These are phyloP conservation scores for Triticum dicoccoides DNA, from an alignment of 176 grass and related monocot species.

Conservation along the genomic window DNA sequence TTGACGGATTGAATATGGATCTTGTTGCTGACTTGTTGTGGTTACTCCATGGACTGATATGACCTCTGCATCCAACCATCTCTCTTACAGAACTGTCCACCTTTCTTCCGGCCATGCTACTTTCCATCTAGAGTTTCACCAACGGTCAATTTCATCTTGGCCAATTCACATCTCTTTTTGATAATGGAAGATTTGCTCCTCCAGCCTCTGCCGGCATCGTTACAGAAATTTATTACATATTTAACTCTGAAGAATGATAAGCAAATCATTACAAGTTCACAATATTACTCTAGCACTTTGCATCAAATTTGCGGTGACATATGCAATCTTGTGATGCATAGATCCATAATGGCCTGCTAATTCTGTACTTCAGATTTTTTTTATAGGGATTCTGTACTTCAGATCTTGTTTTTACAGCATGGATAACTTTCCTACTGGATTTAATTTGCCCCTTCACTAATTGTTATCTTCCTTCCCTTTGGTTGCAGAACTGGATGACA, in stretches of 20 bases:
- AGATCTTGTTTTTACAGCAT: background rate
- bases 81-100: background rate
- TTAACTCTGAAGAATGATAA: background rate
- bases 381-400: background rate
- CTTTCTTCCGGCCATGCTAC: background rate
- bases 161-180: background rate
- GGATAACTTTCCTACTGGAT: background rate
- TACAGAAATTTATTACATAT: background rate
- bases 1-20: background rate
- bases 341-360: background rate
- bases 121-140: background rate
- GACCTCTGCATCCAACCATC: background rate
- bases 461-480: background rate
- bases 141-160: background rate
- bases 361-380: background rate
- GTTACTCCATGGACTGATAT: background rate
- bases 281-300: background rate
- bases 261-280: background rate
- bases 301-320: background rate
- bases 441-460: background rate
- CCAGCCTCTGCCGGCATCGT: background rate
- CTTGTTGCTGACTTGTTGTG: background rate
- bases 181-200: background rate
- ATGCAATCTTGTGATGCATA: background rate
- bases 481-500: slow-evolving; percentile 72